Percentiles rank a stretch among this genome's conserved stretches.
phyloP scores from a whole-genome alignment of 1,139 yeast species.

The Groenewaldozyma auringiensis region DNA sequence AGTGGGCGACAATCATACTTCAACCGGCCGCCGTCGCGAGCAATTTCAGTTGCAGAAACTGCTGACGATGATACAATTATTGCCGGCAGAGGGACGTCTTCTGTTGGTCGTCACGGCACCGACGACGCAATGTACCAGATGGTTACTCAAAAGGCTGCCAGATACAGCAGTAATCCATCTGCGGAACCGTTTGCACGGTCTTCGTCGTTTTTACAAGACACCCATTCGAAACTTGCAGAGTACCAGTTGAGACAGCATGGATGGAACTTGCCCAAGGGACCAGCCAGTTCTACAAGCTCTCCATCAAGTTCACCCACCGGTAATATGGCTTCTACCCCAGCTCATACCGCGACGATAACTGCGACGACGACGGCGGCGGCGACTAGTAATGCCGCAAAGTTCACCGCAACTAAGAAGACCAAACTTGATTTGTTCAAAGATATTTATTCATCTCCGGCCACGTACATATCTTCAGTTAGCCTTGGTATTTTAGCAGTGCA shows the following conservation, averaged over 20 bases:
- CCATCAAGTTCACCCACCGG: not conserved
- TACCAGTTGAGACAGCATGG: not conserved
- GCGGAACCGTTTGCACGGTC: not conserved
- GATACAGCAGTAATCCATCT: not conserved
- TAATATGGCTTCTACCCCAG: not conserved
- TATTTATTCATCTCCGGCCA: constrained; percentile 16
- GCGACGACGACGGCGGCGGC: not conserved
- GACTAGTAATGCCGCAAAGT: too few species aligned
- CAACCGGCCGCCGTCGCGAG: not conserved
- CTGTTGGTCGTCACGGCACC: not conserved
- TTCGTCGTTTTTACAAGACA: not conserved
- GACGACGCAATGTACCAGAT: not conserved
- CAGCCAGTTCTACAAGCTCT: not conserved
- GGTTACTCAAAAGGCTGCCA: not conserved
- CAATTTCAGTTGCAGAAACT: not conserved
- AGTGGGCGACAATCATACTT: not conserved
- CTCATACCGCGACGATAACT: not conserved
- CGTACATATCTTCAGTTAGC: constrained; percentile 17
- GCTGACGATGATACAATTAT: not conserved
- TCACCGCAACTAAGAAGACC: not conserved
- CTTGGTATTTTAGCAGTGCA: constrained; percentile 19
- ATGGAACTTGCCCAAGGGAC: not conserved
- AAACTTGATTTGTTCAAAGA: not conserved
- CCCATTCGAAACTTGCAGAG: not conserved
- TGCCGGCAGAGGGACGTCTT: not conserved